phyloP scores from a whole-genome alignment of 306 rosid species.

The Quercus bicolor region DNA sequence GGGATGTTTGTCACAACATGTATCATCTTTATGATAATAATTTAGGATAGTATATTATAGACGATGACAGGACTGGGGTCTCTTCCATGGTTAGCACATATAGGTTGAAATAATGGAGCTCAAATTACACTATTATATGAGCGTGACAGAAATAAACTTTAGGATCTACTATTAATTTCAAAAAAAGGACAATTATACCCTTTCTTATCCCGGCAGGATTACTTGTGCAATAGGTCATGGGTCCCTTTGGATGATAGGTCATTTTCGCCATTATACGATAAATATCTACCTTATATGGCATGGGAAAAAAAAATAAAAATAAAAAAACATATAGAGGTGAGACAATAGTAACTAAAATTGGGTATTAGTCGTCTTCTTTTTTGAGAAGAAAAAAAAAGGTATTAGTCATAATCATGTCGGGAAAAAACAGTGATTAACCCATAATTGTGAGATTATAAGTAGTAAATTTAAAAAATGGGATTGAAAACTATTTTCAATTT shows the following conservation, averaged over 20 bases:
- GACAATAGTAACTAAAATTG: constrained; percentile 23
- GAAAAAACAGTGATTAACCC: constrained; percentile 2
- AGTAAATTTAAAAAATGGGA: no score
- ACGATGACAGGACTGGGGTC: constrained; percentile 43
- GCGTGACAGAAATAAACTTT: constrained; percentile 22
- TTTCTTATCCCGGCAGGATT: constrained; percentile 20
- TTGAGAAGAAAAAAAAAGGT: no score
- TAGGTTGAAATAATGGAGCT: constrained; percentile 29
- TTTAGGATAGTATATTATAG: constrained; percentile 29
- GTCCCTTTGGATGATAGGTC: constrained; percentile 34
- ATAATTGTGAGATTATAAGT: not conserved
- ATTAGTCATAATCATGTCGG: constrained; percentile 23
- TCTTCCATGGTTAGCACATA: not conserved
- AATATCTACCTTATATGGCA: constrained; percentile 21
- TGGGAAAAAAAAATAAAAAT: not conserved
- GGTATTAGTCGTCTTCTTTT: not conserved
- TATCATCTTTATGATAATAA: constrained; percentile 42
- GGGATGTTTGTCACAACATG: constrained; percentile 46
- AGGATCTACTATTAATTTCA: constrained; percentile 16
- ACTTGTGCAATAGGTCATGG: constrained; percentile 45
- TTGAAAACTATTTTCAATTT: no score
- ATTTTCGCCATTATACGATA: constrained; percentile 38
- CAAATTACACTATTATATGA: not conserved
- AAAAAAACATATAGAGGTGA: constrained; percentile 8
- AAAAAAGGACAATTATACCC: constrained; percentile 10